These are phyloP conservation scores for Hypoxylon rubiginosum DNA, from an alignment of 2,329 filamentous ascomycete species.

Conservation along the genomic window DNA sequence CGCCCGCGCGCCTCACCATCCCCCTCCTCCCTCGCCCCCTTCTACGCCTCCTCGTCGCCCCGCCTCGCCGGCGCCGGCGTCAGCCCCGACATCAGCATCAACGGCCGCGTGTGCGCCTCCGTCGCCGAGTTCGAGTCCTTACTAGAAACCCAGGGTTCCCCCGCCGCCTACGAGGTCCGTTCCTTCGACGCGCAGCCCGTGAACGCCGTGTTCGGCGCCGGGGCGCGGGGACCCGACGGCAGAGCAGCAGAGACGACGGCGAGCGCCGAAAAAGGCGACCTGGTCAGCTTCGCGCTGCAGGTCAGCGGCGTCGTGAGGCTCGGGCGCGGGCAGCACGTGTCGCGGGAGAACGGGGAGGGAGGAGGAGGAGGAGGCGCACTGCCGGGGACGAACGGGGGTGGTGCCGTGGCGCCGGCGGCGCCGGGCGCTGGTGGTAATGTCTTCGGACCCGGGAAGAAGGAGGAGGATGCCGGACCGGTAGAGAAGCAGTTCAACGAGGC, in stretches of 20 bases:
- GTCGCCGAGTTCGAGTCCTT: slow-evolving; percentile 76
- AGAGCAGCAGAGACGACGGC: neutral
- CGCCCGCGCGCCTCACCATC: no score
- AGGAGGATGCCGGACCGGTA: slow-evolving; percentile 55
- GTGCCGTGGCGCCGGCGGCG: neutral
- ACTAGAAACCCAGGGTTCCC: slow-evolving; percentile 69
- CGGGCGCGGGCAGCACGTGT: slow-evolving; percentile 70
- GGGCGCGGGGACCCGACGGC: slow-evolving; percentile 61
- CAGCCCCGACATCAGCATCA: slow-evolving; percentile 80
- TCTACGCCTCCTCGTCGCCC: slow-evolving; percentile 74
- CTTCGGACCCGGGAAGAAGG: neutral
- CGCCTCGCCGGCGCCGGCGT: slow-evolving; percentile 64
- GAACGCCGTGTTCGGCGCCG: slow-evolving; percentile 77
- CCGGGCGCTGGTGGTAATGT: slow-evolving; percentile 59
- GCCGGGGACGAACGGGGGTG: neutral
- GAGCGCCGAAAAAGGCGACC: slow-evolving; percentile 61
- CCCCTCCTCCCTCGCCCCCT: slow-evolving; percentile 72
- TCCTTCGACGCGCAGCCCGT: slow-evolving; percentile 83
- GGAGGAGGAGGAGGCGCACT: slow-evolving; percentile 54
- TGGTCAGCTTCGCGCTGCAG: slow-evolving; percentile 78
- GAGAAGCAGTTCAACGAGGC: slow-evolving; percentile 82
- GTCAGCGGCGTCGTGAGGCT: slow-evolving; percentile 80
- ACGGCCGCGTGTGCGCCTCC: slow-evolving; percentile 76
- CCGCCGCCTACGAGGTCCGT: slow-evolving; percentile 77
- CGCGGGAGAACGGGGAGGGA: slow-evolving; percentile 41